Base-by-base conservation (phyloP, 495 filamentous ascomycete genomes). In the Niebla homalea region DNA sequence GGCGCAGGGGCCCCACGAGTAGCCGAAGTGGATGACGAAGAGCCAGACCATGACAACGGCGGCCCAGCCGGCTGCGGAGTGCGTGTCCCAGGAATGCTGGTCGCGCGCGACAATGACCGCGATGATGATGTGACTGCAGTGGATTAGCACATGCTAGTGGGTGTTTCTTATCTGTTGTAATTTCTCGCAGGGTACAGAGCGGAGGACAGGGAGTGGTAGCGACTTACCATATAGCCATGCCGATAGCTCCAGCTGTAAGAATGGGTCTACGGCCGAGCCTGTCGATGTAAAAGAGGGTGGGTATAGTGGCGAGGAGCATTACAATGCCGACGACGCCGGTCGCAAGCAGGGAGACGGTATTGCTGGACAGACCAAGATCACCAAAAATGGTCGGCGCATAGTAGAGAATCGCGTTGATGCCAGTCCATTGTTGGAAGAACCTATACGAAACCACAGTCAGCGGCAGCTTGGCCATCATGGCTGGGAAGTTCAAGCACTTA, bases 221-320 rank as follows among this genome's bases (percentile, higher is more conserved):
- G 7, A 26, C 29, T 32, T 32, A 32, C 29, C 85, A 76, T 80
- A 87, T 89, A 54, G 74, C 72, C n/a, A 81, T 81, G 11, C 76
- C 84, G 52, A 87, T 74, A 6, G 77, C 79, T 15, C 84, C 87
- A 73, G 79, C 83, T 51, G 88, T 70, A 22, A 92, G 73, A 29
- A 80, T 81, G 35, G 79, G 74, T 8, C 80, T 73, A 8, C 85
- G 75, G 15, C 85, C 85, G 5, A 86, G 71, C 3, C 78, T 77
- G 61, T 90, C 29, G 68, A 70, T 15, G 83, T 86, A 51, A 78
- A 62, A 0, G 70, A 68, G 4, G 75, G 81, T 60, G 74, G 81
- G 82, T 29, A 84, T 76, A 4, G 82, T 85, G 25, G 74, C 76
- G 49, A 83, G 41, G 55, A 80, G 76, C 75, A 88, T 77, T 50